A percentile compares a stretch with the other conserved stretches of the same genome.
Conservation (phyloP, 2,329 filamentous ascomycete species). For the Trichoderma hamatum region DNA sequence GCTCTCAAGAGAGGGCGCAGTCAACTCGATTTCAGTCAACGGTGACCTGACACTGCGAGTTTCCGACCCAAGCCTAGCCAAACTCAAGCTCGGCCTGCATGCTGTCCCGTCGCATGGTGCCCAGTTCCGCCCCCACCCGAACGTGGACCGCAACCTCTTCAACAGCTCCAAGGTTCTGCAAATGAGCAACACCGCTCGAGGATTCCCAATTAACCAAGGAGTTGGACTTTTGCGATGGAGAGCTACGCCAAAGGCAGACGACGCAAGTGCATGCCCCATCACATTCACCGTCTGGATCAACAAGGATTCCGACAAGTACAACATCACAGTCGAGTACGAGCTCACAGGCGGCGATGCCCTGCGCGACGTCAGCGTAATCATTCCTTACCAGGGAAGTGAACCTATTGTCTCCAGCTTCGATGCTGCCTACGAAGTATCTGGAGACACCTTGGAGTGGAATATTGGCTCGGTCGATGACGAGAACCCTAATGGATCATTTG, state of each 20-base stretch:
- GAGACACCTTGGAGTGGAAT: conserved; percentile 91
- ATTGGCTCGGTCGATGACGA: conserved; percentile 83
- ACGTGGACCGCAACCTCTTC: conserved; percentile 89
- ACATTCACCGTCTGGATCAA: conserved; percentile 98
- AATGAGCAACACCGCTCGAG: conserved; percentile 82
- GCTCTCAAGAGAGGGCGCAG: conserved; percentile 81
- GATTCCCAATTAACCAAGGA: conserved; percentile 92
- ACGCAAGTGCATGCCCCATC: conserved; percentile 81
- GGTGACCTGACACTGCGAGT: conserved; percentile 92
- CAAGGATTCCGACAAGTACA: conserved; percentile 80
- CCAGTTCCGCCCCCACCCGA: conserved; percentile 94
- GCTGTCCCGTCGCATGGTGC: conserved; percentile 79
- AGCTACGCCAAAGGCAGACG: conserved; percentile 77
- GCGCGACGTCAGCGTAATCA: conserved; percentile 82
- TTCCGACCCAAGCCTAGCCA: conserved; percentile 83
- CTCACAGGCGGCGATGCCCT: conserved; percentile 78
- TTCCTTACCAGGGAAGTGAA: conserved; percentile 84
- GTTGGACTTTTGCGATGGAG: conserved; percentile 95
- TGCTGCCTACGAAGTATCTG: conserved; percentile 89
- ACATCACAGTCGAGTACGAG: conserved; percentile 94
- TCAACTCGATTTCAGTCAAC: conserved; percentile 86
- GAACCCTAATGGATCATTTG: conserved; percentile 84
- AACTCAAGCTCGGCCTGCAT: conserved; percentile 82
- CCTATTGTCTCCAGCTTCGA: conserved; percentile 92
- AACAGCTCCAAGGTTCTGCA: conserved; percentile 82